Conservation (phyloP, 2,329 filamentous ascomycete species). For the Zymoseptoria passerinii region DNA sequence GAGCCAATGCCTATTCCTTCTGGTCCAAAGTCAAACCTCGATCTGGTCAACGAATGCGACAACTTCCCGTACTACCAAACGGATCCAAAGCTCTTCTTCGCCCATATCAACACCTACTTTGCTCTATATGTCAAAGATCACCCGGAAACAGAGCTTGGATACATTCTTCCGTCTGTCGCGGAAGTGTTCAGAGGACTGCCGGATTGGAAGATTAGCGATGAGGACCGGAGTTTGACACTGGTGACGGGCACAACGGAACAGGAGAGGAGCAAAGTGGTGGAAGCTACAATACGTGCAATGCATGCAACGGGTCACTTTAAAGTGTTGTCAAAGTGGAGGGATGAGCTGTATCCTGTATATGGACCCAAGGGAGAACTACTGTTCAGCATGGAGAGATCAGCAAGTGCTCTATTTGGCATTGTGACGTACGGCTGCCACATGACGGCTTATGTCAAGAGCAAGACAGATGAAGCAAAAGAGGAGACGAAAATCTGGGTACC, state of each 20-base stretch:
- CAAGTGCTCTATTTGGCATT: constrained; percentile 64
- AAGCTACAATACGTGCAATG: constrained; percentile 57
- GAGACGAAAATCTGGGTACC: constrained; percentile 80
- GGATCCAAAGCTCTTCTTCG: constrained; percentile 48
- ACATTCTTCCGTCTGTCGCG: constrained; percentile 55
- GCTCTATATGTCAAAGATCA: constrained; percentile 60
- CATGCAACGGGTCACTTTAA: constrained; percentile 62
- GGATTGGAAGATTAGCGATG: constrained; percentile 53
- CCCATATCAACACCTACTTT: constrained; percentile 43
- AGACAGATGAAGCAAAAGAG: constrained; percentile 32
- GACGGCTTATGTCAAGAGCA: constrained; percentile 53
- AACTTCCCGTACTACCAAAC: constrained; percentile 66
- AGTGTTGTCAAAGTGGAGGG: constrained; percentile 68
- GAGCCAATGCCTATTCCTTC: constrained; percentile 25
- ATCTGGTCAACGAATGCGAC: constrained; percentile 51
- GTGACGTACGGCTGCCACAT: constrained; percentile 73
- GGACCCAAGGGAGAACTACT: constrained; percentile 51
- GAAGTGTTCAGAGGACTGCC: constrained; percentile 47
- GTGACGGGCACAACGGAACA: constrained; percentile 47
- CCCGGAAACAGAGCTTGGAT: constrained; percentile 53
- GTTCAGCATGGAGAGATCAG: constrained; percentile 69
- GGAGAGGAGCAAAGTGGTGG: constrained; percentile 52
- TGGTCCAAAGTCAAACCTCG: constrained; percentile 41
- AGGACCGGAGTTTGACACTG: constrained; percentile 55
- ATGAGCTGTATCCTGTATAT: constrained; percentile 75